Evolutionary conservation across 2,329 filamentous ascomycete genomes (phyloP).

Genomic region (Nectriaceae sp.): DNA sequence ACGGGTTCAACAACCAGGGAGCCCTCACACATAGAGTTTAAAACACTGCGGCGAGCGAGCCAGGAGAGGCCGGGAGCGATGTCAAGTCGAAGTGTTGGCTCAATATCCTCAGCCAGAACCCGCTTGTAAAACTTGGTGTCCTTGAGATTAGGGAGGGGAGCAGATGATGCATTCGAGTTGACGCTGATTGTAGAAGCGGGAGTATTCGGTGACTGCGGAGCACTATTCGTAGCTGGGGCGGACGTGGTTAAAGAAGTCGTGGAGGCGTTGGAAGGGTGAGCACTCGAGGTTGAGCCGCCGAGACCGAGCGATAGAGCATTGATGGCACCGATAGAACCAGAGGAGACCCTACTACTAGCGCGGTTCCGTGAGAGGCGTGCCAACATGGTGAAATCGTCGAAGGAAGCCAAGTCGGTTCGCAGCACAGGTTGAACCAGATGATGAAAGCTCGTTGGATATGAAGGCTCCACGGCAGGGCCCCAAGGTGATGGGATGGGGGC

Average conservation of each 20-base stretch:
- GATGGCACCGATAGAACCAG: slow-evolving; percentile 63
- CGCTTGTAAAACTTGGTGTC: slow-evolving; percentile 96
- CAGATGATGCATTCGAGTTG: slow-evolving; percentile 38
- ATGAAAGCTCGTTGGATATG: slow-evolving; percentile 71
- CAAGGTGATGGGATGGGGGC: slow-evolving; percentile 35
- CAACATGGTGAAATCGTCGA: slow-evolving; percentile 82
- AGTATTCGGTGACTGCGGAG: slow-evolving; percentile 60
- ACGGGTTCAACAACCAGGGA: slow-evolving; percentile 88
- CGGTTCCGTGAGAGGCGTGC: slow-evolving; percentile 66
- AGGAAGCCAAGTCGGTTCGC: slow-evolving; percentile 77
- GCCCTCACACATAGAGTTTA: slow-evolving; percentile 82
- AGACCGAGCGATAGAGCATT: slow-evolving; percentile 46
- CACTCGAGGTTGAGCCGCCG: slow-evolving; percentile 48
- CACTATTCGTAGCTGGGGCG: slow-evolving; percentile 50
- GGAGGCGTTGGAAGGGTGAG: slow-evolving; percentile 59
- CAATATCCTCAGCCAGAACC: slow-evolving; percentile 84
- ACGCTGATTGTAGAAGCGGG: slow-evolving; percentile 55
- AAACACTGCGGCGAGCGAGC: slow-evolving; percentile 83
- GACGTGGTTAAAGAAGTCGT: slow-evolving; percentile 57
- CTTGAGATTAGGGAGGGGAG: slow-evolving; percentile 66
- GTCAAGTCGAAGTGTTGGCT: slow-evolving; percentile 89
- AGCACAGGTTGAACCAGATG: slow-evolving; percentile 83
- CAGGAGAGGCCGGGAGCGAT: slow-evolving; percentile 89
- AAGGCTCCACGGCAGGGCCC: slow-evolving; percentile 41
- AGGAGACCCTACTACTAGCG: slow-evolving; percentile 66